Percentiles rank a stretch among this genome's conserved stretches.
Conservation (phyloP, 345 rosid species). For the Eutrema heterophyllum region DNA sequence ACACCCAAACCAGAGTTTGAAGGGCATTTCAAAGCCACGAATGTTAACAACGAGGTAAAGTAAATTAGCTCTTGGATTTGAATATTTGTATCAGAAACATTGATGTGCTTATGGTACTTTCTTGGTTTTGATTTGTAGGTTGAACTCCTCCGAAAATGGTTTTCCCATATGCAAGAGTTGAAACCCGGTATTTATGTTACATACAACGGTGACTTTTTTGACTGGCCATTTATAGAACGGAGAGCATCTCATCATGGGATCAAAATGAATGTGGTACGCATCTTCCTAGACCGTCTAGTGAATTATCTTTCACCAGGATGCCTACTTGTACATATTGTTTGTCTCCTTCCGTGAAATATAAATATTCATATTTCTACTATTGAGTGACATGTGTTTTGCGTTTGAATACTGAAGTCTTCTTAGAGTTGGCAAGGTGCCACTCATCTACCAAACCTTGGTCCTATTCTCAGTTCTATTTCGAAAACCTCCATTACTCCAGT, state of each 20-base stretch:
- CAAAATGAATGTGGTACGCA: conserved; percentile 71
- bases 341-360: too few species aligned
- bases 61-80: not conserved
- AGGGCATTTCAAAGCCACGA: conserved; percentile 75
- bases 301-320: too few species aligned
- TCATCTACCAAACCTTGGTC: too few species aligned
- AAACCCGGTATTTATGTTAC: conserved; percentile 95
- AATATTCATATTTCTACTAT: too few species aligned
- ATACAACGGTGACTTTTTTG: conserved; percentile 88
- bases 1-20: conserved; percentile 95
- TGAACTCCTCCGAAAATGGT: conserved; percentile 74
- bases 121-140: conserved; percentile 44
- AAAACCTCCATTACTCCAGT: too few species aligned
- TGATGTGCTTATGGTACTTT: conserved; percentile 1
- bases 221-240: conserved; percentile 92
- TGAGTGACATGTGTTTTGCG: too few species aligned
- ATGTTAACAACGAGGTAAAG: conserved; percentile 71
- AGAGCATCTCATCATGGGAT: conserved; percentile 82
- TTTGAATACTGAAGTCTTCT: too few species aligned
- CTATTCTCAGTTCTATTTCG: too few species aligned
- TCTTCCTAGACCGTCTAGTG: too few species aligned
- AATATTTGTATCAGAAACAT: not conserved
- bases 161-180: conserved; percentile 83
- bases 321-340: too few species aligned
- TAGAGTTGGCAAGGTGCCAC: too few species aligned